Evolutionary conservation across 192 early-diverging fungal species (phyloP).

Genomic region (Funneliformis mosseae): DNA sequence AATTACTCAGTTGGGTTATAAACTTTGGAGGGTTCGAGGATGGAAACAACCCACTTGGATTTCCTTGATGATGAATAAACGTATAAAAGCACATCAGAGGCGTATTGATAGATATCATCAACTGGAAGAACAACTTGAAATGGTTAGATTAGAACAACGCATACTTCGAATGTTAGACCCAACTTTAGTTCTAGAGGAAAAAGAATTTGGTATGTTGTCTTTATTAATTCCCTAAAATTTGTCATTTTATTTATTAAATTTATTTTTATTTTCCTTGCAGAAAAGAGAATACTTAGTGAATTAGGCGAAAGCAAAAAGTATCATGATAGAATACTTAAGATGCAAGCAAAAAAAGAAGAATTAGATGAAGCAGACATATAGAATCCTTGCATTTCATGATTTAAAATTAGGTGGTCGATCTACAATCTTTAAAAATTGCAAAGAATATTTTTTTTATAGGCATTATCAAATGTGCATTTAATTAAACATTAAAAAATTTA

Average conservation of each 20-base stretch:
- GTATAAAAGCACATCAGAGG: conserved; percentile 39
- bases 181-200: conserved; percentile 28
- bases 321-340: not conserved
- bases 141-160: conserved; percentile 42
- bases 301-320: conserved; percentile 8
- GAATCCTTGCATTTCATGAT: not conserved
- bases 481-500: not conserved
- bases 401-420: not conserved
- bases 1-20: conserved; percentile 39
- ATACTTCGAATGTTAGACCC: conserved; percentile 37
- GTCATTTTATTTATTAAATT: not conserved
- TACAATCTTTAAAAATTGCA: not conserved
- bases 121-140: conserved; percentile 35
- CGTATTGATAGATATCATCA: conserved; percentile 42
- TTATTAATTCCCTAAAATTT: not conserved
- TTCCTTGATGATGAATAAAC: conserved; percentile 54
- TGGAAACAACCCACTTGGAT: conserved; percentile 46
- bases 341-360: not conserved
- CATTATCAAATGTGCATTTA: not conserved
- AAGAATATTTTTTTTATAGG: not conserved
- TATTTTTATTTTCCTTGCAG: not conserved
- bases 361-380: conserved; percentile 1
- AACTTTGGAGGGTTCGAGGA: conserved; percentile 46
- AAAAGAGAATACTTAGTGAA: not conserved
- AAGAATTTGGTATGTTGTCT: conserved; percentile 42